Conservation (phyloP, 345 rosid genomes). For the Salix viminalis region DNA sequence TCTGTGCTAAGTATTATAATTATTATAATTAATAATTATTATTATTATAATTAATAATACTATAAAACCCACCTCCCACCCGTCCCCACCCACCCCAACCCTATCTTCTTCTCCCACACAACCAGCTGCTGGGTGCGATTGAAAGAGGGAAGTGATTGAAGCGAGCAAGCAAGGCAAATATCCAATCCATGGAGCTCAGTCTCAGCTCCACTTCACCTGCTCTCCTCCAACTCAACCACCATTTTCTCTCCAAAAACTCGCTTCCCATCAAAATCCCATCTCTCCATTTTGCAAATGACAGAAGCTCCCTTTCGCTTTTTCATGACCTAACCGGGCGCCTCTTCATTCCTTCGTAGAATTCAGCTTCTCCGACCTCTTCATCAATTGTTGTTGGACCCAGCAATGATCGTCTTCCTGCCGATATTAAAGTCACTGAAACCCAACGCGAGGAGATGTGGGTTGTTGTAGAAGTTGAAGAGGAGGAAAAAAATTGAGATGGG, state of each 20-base stretch:
- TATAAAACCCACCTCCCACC: no score
- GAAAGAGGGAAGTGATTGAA: no score
- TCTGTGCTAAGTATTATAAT: no score
- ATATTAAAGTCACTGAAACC: slow-evolving; percentile 52
- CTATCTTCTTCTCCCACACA: no score
- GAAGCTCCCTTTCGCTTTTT: slow-evolving; percentile 31
- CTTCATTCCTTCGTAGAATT: slow-evolving; percentile 10
- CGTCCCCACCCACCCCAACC: no score
- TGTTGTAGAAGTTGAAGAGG: no score
- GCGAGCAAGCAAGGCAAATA: no score
- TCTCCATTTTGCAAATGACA: slow-evolving; percentile 24
- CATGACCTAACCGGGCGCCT: slow-evolving; percentile 30
- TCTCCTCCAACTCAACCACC: slow-evolving; percentile 14
- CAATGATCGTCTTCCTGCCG: slow-evolving; percentile 67
- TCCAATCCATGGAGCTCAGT: slow-evolving; percentile 58
- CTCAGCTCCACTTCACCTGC: slow-evolving; percentile 34
- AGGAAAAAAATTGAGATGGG: no score
- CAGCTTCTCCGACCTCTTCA: slow-evolving; percentile 29
- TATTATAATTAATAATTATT: no score
- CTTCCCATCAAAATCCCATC: slow-evolving; percentile 20
- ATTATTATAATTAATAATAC: no score
- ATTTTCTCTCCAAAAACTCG: slow-evolving; percentile 12
- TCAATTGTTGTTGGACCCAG: slow-evolving; percentile 37
- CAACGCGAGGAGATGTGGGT: not conserved
- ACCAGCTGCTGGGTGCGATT: no score